A percentile compares a stretch with the other conserved stretches of the same genome.
Evolutionary conservation across 306 rosid species (phyloP).

Genomic region (Dryas alaskensis): DNA sequence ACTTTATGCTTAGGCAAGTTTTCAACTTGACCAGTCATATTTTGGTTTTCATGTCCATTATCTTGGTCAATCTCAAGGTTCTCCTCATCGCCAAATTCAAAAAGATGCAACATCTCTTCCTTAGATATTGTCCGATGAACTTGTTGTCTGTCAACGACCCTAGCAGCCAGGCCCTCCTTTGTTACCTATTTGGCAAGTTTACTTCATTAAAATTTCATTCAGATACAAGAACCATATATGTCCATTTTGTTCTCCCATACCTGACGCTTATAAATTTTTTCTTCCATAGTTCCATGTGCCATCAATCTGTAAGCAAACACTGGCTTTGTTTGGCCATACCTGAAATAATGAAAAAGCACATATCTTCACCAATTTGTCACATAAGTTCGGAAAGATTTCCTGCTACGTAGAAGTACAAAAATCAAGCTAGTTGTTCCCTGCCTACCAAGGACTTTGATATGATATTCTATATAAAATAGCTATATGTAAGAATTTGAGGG

Average conservation of each 20-base stretch:
- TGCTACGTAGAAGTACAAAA: not conserved
- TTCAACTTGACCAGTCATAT: slow-evolving; percentile 35
- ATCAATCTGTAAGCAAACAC: slow-evolving; percentile 93
- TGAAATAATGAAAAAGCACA: slow-evolving; percentile 32
- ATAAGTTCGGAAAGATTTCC: not conserved
- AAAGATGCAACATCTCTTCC: slow-evolving; percentile 98
- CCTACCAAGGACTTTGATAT: slow-evolving; percentile 21
- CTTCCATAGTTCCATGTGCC: slow-evolving; percentile 99
- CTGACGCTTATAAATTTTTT: slow-evolving; percentile 97
- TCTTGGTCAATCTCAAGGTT: slow-evolving; percentile 62
- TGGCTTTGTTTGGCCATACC: slow-evolving; percentile 96
- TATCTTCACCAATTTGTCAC: slow-evolving; percentile 7
- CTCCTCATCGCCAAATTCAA: slow-evolving; percentile 96
- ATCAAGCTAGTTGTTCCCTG: slow-evolving; percentile 4
- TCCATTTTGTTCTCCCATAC: slow-evolving; percentile 37
- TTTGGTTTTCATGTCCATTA: slow-evolving; percentile 37
- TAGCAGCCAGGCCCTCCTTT: slow-evolving; percentile 97
- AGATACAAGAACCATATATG: slow-evolving; percentile 22
- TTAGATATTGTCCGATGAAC: slow-evolving; percentile 87
- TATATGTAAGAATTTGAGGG: not conserved
- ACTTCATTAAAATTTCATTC: slow-evolving; percentile 22
- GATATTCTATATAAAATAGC: not conserved
- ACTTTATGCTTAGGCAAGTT: slow-evolving; percentile 45
- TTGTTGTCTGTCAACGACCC: slow-evolving; percentile 96
- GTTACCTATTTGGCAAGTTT: slow-evolving; percentile 62